Percentiles rank a stretch among this genome's conserved stretches.
Evolutionary conservation across 257 asterid species (phyloP).

Genomic region (Rauvolfia tetraphylla): DNA sequence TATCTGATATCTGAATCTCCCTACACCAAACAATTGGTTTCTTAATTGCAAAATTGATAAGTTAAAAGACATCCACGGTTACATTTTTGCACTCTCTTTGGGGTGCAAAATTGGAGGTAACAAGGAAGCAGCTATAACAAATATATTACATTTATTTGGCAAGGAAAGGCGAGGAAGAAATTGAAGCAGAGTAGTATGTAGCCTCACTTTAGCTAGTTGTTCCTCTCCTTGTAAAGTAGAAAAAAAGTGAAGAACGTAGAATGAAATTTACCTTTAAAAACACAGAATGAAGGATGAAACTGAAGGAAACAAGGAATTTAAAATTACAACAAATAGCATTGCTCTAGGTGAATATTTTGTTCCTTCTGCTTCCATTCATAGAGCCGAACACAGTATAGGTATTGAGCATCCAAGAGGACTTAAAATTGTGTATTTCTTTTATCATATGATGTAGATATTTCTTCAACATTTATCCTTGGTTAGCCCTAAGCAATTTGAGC

Average conservation of each 20-base stretch:
- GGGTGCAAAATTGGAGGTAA: not conserved
- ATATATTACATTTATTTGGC: not conserved
- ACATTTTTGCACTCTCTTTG: not conserved
- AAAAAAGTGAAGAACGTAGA: not conserved
- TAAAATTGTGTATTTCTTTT: too few relatives aligned
- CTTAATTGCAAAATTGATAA: not conserved
- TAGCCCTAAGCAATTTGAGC: too few relatives aligned
- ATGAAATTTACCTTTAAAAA: not conserved
- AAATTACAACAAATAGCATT: not conserved
- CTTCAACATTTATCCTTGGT: too few relatives aligned
- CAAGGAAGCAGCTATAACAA: not conserved
- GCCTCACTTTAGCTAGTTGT: not conserved
- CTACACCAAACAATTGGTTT: not conserved
- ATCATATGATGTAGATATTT: too few relatives aligned
- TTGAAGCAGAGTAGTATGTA: not conserved
- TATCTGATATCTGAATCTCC: not conserved
- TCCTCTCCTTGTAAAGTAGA: not conserved
- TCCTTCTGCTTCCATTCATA: not conserved
- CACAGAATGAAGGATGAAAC: not conserved
- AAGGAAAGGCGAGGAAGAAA: not conserved
- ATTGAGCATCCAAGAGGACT: not conserved
- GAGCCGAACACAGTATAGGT: not conserved
- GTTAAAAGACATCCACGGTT: not conserved
- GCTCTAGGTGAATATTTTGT: not conserved
- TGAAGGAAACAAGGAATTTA: not conserved